Base-by-base conservation (phyloP, 2,329 filamentous ascomycete genomes). In the Tolypocladium pustulatum region DNA sequence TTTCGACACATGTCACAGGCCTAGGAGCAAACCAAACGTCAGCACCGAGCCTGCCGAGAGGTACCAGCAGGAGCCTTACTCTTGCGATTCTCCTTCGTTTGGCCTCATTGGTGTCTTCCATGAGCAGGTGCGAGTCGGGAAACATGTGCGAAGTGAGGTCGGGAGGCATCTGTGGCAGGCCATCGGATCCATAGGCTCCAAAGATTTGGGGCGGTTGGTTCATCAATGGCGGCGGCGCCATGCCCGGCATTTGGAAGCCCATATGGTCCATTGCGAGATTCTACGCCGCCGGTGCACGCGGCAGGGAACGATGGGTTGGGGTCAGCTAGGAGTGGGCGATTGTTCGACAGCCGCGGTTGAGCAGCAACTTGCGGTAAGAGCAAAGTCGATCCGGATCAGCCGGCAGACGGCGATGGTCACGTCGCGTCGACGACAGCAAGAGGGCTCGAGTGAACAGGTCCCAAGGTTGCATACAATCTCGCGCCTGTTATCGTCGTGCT, bases 1-100 rank as follows among this genome's bases (percentile, higher is more conserved):
- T 96, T 96, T 67, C 92, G 83, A 72, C 93, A 97, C 91, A 96
- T 95, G 67, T 96, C 92, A 76, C 91, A 96, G 56, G 91, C 91
- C 89, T 92, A 61, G 13, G 25, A 36, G 46, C 34, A 27, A 54
- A 57, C 62, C 59, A 62, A 55, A 17, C 34, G 20, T 61, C 40
- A 55, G 58, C 54, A 55, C 22, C 20, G 15, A 20, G 37, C 27
- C 17, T n/a, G 27, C n/a, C 34, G 53, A 40, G 20, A 8, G 1
- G 34, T 8, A 22, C n/a, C 12, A 20, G 15, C 25, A 22, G 13
- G 7, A 30, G 32, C 30, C 85, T 78, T 81, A 93, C 90, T 76
- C 90, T 84, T 61, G 91, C 91, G 67, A 96, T 96, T 68, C 91
- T 85, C 73, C 92, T 83, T 70, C 91, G 82, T 79, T 96, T 97